phyloP scores from a whole-genome alignment of 1,284 basidiomycete genomes.

The Sutorius eximius region DNA sequence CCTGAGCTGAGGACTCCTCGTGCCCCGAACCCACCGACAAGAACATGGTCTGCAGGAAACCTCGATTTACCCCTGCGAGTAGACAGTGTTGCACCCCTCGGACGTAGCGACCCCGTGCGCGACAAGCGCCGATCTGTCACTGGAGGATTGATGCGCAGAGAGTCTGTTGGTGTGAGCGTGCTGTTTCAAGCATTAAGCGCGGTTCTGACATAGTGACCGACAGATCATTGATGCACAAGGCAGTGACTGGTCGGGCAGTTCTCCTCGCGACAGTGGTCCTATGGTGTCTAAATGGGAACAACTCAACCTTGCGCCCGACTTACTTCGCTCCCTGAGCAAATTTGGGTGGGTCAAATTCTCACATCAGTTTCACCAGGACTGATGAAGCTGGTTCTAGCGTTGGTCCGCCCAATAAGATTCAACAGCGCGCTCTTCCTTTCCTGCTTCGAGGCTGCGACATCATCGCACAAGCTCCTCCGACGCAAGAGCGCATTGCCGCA shows the following conservation, averaged over 20 bases:
- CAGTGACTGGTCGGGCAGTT: constrained; percentile 52
- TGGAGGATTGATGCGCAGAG: constrained; percentile 60
- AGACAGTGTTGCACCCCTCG: constrained; percentile 37
- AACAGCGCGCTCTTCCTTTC: constrained; percentile 94
- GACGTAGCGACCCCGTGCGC: constrained; percentile 38
- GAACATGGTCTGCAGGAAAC: constrained; percentile 80
- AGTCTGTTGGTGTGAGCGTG: constrained; percentile 67
- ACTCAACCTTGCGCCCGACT: constrained; percentile 80
- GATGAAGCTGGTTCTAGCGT: constrained; percentile 52
- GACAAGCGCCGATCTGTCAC: constrained; percentile 79
- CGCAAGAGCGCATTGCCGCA: constrained; percentile 96
- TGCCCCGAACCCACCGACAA: constrained; percentile 65
- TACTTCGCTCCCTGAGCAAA: constrained; percentile 86
- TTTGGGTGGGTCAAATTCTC: constrained; percentile 71
- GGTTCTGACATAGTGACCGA: constrained; percentile 16
- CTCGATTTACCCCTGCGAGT: constrained; percentile 68
- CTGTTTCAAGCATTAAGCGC: not conserved
- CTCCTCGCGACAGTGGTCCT: constrained; percentile 74
- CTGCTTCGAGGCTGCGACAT: constrained; percentile 92
- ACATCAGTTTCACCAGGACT: constrained; percentile 15
- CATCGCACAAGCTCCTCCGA: constrained; percentile 97
- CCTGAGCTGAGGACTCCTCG: constrained; percentile 59
- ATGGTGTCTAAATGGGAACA: constrained; percentile 97
- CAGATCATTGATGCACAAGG: constrained; percentile 54
- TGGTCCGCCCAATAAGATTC: constrained; percentile 98